phyloP scores from a whole-genome alignment of 345 rosid genomes.

The Camelina laxa region DNA sequence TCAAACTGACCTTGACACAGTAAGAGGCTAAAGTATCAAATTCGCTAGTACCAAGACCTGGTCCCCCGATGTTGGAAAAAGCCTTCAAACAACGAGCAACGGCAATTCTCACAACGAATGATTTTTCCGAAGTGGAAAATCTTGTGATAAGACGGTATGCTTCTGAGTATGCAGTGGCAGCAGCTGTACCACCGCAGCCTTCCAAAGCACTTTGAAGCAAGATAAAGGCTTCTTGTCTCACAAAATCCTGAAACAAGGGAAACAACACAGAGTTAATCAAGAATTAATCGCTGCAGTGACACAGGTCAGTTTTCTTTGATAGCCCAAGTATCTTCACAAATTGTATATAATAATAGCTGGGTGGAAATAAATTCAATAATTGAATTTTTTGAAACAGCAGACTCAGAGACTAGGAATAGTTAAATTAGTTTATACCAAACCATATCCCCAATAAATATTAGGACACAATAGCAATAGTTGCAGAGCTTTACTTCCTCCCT shows the following conservation, averaged over 20 bases:
- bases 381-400: slow-evolving; percentile 1
- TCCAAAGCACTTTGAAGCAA: slow-evolving; percentile 98
- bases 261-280: slow-evolving; percentile 14
- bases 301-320: slow-evolving; percentile 18
- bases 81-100: slow-evolving; percentile 90
- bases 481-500: slow-evolving; percentile 22
- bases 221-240: slow-evolving; percentile 87
- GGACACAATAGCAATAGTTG: slow-evolving; percentile 23
- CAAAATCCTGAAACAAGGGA: slow-evolving; percentile 71
- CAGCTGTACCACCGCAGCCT: slow-evolving; percentile 87
- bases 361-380: neutral
- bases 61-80: slow-evolving; percentile 90
- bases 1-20: slow-evolving; percentile 70
- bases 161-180: slow-evolving; percentile 79
- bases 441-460: slow-evolving; percentile 26
- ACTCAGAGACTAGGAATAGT: slow-evolving; percentile 17
- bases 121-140: slow-evolving; percentile 75
- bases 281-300: slow-evolving; percentile 10
- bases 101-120: slow-evolving; percentile 90
- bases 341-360: slow-evolving; percentile 9
- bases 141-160: slow-evolving; percentile 91
- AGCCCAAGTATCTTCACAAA: slow-evolving; percentile 10
- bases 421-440: slow-evolving; percentile 4
- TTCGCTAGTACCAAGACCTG: slow-evolving; percentile 86
- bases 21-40: slow-evolving; percentile 73